Evolutionary conservation across 768 basidiomycete genomes (phyloP).

Genomic region (Tulasnella sp.): DNA sequence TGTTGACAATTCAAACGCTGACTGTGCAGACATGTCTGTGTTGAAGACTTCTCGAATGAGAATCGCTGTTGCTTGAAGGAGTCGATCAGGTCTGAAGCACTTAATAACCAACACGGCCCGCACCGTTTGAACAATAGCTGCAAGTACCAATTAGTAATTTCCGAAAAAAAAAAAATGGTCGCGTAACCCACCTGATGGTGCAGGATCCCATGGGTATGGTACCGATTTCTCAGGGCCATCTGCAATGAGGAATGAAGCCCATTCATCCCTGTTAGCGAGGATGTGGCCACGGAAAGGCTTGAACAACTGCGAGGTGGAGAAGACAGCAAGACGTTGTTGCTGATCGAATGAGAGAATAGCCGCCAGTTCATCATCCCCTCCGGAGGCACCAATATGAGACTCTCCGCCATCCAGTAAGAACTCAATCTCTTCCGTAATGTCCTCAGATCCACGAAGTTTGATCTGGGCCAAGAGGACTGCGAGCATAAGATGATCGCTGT

Average conservation of each 20-base stretch:
- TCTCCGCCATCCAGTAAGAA: slow-evolving; percentile 86
- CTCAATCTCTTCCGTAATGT: slow-evolving; percentile 74
- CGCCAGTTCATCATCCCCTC: slow-evolving; percentile 29
- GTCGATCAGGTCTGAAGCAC: slow-evolving; percentile 84
- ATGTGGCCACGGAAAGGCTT: slow-evolving; percentile 58
- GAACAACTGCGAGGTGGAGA: slow-evolving; percentile 62
- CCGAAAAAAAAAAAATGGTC: not conserved
- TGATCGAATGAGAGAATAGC: slow-evolving; percentile 52
- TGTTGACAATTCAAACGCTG: slow-evolving; percentile 57
- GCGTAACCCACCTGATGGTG: slow-evolving; percentile 47
- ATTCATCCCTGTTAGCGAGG: slow-evolving; percentile 45
- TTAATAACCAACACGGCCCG: slow-evolving; percentile 70
- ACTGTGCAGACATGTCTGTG: slow-evolving; percentile 59
- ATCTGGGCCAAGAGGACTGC: slow-evolving; percentile 84
- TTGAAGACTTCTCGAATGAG: slow-evolving; percentile 71
- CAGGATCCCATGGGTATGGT: slow-evolving; percentile 62
- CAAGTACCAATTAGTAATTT: slow-evolving; percentile 3
- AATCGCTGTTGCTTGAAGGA: slow-evolving; percentile 65
- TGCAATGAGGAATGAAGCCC: slow-evolving; percentile 60
- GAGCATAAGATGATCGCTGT: slow-evolving; percentile 82
- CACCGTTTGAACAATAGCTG: slow-evolving; percentile 58
- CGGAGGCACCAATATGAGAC: slow-evolving; percentile 33
- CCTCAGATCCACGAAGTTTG: slow-evolving; percentile 66
- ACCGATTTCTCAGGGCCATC: slow-evolving; percentile 51
- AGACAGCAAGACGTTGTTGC: slow-evolving; percentile 49